A percentile compares a stretch with the other conserved stretches of the same genome.
phyloP scores from a whole-genome alignment of 306 rosid genomes.

The Psophocarpus tetragonolobus region DNA sequence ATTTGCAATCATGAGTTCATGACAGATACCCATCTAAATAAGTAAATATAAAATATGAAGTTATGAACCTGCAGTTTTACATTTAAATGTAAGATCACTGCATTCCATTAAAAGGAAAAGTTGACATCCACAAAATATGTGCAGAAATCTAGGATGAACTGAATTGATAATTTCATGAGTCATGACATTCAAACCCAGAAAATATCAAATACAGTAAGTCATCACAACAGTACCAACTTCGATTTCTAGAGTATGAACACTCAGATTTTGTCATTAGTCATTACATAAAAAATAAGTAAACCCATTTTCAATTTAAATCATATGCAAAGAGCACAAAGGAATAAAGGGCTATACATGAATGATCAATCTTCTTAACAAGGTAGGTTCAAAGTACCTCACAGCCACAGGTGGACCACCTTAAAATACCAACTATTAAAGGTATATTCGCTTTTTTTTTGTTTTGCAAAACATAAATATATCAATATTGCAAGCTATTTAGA shows the following conservation, averaged over 20 bases:
- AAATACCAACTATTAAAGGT: background rate
- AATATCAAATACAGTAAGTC: background rate
- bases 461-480: background rate
- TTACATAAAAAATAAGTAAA: slow-evolving; percentile 7
- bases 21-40: background rate
- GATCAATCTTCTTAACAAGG: background rate
- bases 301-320: background rate
- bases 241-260: background rate
- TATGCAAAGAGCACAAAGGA: background rate
- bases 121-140: background rate
- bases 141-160: background rate
- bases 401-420: background rate
- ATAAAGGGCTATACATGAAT: background rate
- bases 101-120: background rate
- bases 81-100: slow-evolving; percentile 1
- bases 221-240: background rate
- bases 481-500: background rate
- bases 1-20: background rate
- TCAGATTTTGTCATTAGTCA: background rate
- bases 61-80: background rate
- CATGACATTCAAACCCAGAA: background rate
- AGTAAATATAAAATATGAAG: too few relatives aligned
- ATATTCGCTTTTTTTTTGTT: too few relatives aligned
- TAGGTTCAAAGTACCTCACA: background rate
- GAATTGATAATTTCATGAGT: background rate